phyloP scores from a whole-genome alignment of 352 stramenopile genomes.

The Aphanomyces invadans region DNA sequence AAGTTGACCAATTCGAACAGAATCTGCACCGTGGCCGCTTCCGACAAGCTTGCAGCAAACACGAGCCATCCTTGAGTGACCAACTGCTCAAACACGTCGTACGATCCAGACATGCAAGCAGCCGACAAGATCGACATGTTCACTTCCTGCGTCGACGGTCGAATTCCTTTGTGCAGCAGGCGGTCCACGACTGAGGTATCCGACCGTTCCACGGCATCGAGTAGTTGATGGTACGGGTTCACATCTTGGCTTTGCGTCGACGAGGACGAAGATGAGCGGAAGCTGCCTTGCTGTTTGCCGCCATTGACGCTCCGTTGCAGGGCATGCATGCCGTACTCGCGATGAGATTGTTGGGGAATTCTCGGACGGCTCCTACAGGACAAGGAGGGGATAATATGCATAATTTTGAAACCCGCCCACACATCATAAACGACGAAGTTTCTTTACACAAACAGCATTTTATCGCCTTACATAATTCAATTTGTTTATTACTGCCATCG shows the following conservation, averaged over 20 bases:
- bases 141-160: background rate
- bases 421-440: too few relatives aligned
- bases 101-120: slow-evolving; percentile 4
- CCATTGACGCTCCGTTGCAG: background rate
- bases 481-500: too few relatives aligned
- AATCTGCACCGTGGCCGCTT: background rate
- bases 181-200: background rate
- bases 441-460: too few relatives aligned
- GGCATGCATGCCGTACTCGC: background rate
- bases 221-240: background rate
- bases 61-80: slow-evolving; percentile 8
- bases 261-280: background rate
- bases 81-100: slow-evolving; percentile 2
- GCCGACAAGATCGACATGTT: slow-evolving; percentile 3
- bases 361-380: too few relatives aligned
- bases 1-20: slow-evolving; percentile 13
- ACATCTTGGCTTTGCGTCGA: background rate
- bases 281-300: background rate
- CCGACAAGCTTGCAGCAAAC: slow-evolving; percentile 8
- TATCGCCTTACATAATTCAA: too few relatives aligned
- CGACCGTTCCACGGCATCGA: slow-evolving; percentile 1
- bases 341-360: too few relatives aligned
- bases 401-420: too few relatives aligned
- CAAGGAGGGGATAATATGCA: too few relatives aligned
- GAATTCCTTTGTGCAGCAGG: background rate